Evolutionary conservation across 2,329 filamentous ascomycete genomes (phyloP).

Genomic region (Fusarium begoniae): DNA sequence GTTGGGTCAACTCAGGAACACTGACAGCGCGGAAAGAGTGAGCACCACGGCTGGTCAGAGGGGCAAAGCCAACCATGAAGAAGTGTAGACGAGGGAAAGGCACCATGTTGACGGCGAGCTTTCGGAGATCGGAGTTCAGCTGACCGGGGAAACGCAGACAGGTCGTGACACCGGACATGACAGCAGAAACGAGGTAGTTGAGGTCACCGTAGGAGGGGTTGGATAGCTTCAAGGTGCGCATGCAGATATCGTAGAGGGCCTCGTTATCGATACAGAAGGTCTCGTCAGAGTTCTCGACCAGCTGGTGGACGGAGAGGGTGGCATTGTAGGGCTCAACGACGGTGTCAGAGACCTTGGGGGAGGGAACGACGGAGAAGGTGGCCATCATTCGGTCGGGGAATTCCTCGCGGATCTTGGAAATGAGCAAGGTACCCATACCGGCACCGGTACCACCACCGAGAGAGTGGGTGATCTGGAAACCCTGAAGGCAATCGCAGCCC

Average conservation of each 20-base stretch:
- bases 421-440: constrained; percentile 99
- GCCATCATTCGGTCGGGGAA: constrained; percentile 99
- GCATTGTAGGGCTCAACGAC: constrained; percentile 99
- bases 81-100: constrained; percentile 99
- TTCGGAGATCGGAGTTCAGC: constrained; percentile 99
- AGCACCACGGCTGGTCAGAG: constrained; percentile 85
- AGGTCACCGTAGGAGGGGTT: constrained; percentile 99
- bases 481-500: constrained; percentile 98
- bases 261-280: constrained; percentile 99
- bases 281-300: constrained; percentile 99
- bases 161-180: constrained; percentile 99
- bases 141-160: constrained; percentile 99
- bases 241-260: constrained; percentile 99
- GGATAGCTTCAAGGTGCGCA: constrained; percentile 98
- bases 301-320: constrained; percentile 97
- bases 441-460: constrained; percentile 99
- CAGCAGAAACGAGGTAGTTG: constrained; percentile 98
- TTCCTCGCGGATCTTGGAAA: constrained; percentile 99
- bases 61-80: constrained; percentile 99
- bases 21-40: constrained; percentile 97
- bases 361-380: constrained; percentile 98
- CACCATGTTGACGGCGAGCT: constrained; percentile 99
- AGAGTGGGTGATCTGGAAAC: constrained; percentile 99
- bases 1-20: constrained; percentile 98
- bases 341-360: constrained; percentile 99